These are phyloP conservation scores for Astragalus glycyphyllos DNA, from an alignment of 306 rosid genomes.

Conservation along the genomic window DNA sequence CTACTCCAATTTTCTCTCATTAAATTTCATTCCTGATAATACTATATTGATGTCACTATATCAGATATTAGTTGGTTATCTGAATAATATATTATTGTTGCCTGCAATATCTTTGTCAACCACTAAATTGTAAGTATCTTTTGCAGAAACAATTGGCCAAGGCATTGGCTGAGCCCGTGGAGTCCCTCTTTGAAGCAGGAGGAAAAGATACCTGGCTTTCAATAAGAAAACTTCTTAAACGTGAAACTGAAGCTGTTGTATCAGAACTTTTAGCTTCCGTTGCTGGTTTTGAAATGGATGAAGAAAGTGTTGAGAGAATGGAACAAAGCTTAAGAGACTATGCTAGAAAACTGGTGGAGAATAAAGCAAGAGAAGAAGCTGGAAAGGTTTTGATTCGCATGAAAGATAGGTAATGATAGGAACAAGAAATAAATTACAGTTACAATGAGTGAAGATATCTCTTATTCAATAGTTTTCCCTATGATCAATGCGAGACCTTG, in stretches of 20 bases:
- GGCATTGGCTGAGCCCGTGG: conserved; percentile 71
- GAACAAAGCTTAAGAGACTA: conserved; percentile 57
- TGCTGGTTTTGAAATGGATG: conserved; percentile 78
- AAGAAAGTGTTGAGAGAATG: conserved; percentile 60
- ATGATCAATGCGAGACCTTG: too few relatives aligned
- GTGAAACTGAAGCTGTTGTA: conserved; percentile 64
- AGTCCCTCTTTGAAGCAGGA: conserved; percentile 74
- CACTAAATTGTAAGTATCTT: conserved; percentile 30
- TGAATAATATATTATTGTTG: conserved; percentile 20
- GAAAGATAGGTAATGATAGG: conserved; percentile 78
- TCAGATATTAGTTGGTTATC: conserved; percentile 30
- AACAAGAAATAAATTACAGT: too few relatives aligned
- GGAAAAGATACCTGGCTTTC: conserved; percentile 76
- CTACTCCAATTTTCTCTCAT: conserved; percentile 8
- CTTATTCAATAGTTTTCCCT: neutral
- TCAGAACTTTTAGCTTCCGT: conserved; percentile 55
- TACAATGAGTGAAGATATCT: neutral
- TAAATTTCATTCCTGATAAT: neutral
- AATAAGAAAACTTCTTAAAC: conserved; percentile 73
- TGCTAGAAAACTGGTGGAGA: conserved; percentile 78
- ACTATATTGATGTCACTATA: neutral
- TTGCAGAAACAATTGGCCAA: conserved; percentile 66
- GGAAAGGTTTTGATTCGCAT: conserved; percentile 76
- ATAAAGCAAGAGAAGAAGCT: conserved; percentile 84
- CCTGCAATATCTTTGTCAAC: conserved; percentile 23